A percentile compares a stretch with the other conserved stretches of the same genome.
Conservation (phyloP, 2,329 filamentous ascomycete genomes). For the Fragosphaeria purpurea region DNA sequence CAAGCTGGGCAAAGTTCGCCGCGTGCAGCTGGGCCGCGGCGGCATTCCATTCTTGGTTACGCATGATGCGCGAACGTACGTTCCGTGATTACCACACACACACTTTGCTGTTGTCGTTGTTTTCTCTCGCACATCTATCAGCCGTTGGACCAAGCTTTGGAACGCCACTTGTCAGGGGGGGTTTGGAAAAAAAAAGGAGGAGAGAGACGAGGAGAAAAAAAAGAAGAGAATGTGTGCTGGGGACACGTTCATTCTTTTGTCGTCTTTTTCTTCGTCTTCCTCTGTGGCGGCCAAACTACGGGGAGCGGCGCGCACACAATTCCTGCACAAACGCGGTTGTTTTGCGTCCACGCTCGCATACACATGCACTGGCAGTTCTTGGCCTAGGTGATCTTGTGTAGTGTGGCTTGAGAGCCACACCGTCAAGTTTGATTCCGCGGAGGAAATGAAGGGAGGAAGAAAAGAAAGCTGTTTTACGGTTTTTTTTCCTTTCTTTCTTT, state of each 20-base stretch:
- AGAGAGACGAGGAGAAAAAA: neutral
- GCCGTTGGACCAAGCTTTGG: constrained; percentile 99
- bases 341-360: too few relatives aligned
- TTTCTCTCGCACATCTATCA: constrained; percentile 76
- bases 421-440: too few relatives aligned
- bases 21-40: constrained; percentile 97
- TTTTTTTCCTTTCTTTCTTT: constrained; percentile 10
- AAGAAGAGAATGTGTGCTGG: neutral
- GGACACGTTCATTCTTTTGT: too few relatives aligned
- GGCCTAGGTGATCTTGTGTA: too few relatives aligned
- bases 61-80: constrained; percentile 99
- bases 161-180: constrained; percentile 27
- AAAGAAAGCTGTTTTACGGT: constrained; percentile 1
- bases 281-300: too few relatives aligned
- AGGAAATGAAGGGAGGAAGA: constrained; percentile 3
- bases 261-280: too few relatives aligned
- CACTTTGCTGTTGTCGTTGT: constrained; percentile 29
- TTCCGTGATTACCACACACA: constrained; percentile 30
- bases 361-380: too few relatives aligned
- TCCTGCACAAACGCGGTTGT: too few relatives aligned
- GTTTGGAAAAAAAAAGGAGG: constrained; percentile 10
- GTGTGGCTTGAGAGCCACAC: too few relatives aligned
- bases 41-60: constrained; percentile 99
- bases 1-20: constrained; percentile 99
- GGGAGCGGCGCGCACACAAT: too few relatives aligned